Evolutionary conservation across 225 moss, liverwort and hornwort species (phyloP).

Genomic region (Asterella californica): DNA sequence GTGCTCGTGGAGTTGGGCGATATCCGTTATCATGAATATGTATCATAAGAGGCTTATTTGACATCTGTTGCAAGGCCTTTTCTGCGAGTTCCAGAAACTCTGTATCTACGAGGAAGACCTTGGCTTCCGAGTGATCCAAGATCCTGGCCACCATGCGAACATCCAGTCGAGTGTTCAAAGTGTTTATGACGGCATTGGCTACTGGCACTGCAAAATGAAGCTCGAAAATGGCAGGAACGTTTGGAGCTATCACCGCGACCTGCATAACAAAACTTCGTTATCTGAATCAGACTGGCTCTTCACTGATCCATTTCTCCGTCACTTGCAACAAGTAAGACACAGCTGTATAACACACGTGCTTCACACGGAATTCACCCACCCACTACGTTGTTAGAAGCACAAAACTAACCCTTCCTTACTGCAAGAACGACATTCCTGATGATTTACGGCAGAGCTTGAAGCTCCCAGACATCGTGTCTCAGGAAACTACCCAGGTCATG

Average conservation of each 20-base stretch:
- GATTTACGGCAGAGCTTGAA: too few relatives aligned
- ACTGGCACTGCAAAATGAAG: constrained; percentile 43
- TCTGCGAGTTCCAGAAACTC: constrained; percentile 49
- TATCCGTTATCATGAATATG: constrained; percentile 47
- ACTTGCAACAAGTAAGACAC: background rate
- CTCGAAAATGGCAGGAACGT: constrained; percentile 42
- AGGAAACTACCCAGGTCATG: too few relatives aligned
- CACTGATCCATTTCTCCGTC: background rate
- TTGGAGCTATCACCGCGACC: constrained; percentile 45
- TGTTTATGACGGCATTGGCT: constrained; percentile 41
- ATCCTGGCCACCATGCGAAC: constrained; percentile 32
- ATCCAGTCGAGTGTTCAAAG: constrained; percentile 40
- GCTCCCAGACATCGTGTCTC: too few relatives aligned
- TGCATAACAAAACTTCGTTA: constrained; percentile 4
- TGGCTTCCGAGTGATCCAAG: constrained; percentile 44
- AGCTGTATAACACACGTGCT: background rate
- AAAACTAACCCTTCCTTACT: background rate
- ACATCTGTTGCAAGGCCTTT: constrained; percentile 36
- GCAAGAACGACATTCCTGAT: too few relatives aligned
- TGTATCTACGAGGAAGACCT: constrained; percentile 59
- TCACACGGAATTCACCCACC: background rate
- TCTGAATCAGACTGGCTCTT: background rate
- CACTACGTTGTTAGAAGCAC: background rate
- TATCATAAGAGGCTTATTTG: constrained; percentile 48
- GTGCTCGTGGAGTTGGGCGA: background rate